Conservation (phyloP, 495 filamentous ascomycete species). For the Penicillium manginii region DNA sequence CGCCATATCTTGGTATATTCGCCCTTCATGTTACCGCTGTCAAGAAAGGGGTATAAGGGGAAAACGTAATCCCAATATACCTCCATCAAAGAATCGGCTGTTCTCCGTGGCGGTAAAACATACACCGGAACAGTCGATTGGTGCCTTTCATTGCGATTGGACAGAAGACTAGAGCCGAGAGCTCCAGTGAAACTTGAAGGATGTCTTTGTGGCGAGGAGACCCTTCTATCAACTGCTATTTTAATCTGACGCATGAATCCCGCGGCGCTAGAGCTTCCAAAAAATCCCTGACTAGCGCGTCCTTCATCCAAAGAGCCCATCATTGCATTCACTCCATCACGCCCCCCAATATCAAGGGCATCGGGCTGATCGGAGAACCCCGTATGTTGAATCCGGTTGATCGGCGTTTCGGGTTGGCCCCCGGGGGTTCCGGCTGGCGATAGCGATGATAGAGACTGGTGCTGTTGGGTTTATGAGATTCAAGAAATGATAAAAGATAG, state of each 20-base stretch:
- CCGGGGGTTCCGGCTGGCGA: neutral
- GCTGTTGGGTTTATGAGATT: neutral
- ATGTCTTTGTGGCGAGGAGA: conserved; percentile 26
- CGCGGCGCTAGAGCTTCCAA: conserved; percentile 42
- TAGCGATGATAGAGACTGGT: conserved; percentile 6
- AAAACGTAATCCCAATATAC: conserved; percentile 48
- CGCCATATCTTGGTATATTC: conserved; percentile 44
- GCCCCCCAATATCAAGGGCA: neutral
- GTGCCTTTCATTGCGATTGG: conserved; percentile 14
- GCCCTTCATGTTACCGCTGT: conserved; percentile 31
- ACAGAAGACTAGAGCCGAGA: conserved; percentile 21
- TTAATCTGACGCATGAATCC: conserved; percentile 46
- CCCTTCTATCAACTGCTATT: conserved; percentile 37
- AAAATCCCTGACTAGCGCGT: conserved; percentile 38
- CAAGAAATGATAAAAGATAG: neutral
- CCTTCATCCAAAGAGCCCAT: conserved; percentile 44
- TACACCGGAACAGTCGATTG: conserved; percentile 26
- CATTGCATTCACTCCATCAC: conserved; percentile 43
- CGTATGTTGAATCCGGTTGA: neutral
- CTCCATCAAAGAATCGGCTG: conserved; percentile 42
- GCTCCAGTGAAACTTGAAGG: conserved; percentile 18
- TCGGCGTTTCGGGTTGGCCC: conserved; percentile 4
- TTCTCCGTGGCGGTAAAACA: conserved; percentile 43
- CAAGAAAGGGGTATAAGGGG: conserved; percentile 45
- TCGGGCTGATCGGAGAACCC: neutral